Conservation (phyloP, 2,329 filamentous ascomycete genomes). For the Exserohilum turcica region DNA sequence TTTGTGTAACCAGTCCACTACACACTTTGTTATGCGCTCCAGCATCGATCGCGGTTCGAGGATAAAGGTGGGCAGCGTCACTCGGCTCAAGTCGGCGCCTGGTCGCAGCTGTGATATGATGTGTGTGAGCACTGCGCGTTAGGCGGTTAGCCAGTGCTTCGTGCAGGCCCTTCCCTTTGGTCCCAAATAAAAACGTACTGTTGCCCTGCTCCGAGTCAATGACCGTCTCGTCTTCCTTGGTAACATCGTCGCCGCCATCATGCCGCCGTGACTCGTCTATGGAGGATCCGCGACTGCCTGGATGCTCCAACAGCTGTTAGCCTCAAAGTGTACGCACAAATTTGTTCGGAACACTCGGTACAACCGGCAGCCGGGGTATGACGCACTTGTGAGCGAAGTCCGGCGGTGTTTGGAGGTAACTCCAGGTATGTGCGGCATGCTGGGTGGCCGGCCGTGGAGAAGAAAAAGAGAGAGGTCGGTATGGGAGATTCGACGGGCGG, state of each 20-base stretch:
- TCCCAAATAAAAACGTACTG: conserved; percentile 65
- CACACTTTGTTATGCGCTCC: conserved; percentile 96
- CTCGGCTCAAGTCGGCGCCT: conserved; percentile 90
- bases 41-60: conserved; percentile 97
- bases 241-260: conserved; percentile 46
- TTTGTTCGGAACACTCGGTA: conserved; percentile 9
- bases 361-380: conserved; percentile 12
- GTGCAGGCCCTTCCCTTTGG: neutral
- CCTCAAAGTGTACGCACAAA: conserved; percentile 1
- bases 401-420: conserved; percentile 31
- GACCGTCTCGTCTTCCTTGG: conserved; percentile 71
- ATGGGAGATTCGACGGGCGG: neutral
- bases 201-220: conserved; percentile 94
- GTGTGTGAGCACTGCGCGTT: conserved; percentile 78
- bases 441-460: conserved; percentile 1
- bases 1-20: conserved; percentile 16
- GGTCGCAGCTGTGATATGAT: conserved; percentile 97
- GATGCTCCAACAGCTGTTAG: conserved; percentile 23
- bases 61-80: conserved; percentile 96
- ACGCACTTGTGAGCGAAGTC: conserved; percentile 39
- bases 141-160: conserved; percentile 21
- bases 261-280: conserved; percentile 46
- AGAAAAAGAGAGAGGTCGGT: neutral
- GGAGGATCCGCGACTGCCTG: conserved; percentile 51
- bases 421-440: conserved; percentile 46